Base-by-base conservation (phyloP, 768 basidiomycete genomes). In the Ramaria sp. region DNA sequence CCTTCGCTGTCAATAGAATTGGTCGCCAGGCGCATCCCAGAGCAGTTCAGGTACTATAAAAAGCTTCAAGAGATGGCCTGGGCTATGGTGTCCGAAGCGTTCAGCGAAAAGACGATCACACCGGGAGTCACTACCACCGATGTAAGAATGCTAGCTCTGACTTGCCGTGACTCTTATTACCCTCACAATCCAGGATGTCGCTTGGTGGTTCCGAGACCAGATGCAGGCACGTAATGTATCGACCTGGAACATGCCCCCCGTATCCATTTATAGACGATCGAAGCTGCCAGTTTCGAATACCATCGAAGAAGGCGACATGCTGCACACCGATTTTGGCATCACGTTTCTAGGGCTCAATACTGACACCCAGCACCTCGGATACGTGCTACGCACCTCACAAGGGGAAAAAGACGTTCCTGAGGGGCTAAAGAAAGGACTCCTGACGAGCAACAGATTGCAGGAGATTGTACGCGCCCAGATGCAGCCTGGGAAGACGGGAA, bases 321-420 rank as follows among this genome's bases (percentile, higher is more conserved):
- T 81, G 19, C 78, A 80, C 63, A 77, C 78, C 51, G 78, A 80
- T 63, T 78, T 77, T 62, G 78, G 79, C 0, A 76, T 81, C 58
- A 75, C 74, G 22, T 76, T 76, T 5, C 74, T 80, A 73, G 73
- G 74, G 30, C 63, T 81, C 68, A 77, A 79, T 60, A 81, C 78
- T 31, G 79, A 81, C 62, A 77, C 76, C 0, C 79, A 80, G 60
- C 78, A 80, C 58, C 72, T 80, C 69, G 77, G 75, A 11, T 79
- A 81, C 62, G 78, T 81, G 53, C 72, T 79, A 19, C 72, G 72
- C 15, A 64, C 70, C 1, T 61, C 63, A 9, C 54, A 64, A n/a
- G 69, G 72, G 24, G 78, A 80, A 63, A 70, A 59, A 6, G 68
- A 73, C 41, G 75, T 69, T 0, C 78, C 78, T 6, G 64, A 66